A percentile compares a stretch with the other conserved stretches of the same genome.
phyloP scores from a whole-genome alignment of 371 early-diverging fungal genomes.

The Mycotypha africana region DNA sequence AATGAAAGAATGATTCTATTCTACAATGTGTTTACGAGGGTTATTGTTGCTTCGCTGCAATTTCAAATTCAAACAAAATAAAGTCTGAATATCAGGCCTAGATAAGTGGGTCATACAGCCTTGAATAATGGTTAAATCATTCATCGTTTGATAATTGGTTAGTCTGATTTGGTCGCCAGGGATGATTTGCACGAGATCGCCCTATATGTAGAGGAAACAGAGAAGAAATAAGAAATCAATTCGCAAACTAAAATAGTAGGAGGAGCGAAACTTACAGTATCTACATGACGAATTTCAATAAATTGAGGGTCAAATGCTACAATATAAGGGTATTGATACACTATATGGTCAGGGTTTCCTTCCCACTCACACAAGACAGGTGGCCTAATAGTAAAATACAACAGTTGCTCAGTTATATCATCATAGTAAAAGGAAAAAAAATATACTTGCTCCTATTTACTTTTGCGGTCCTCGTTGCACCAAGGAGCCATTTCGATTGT shows the following conservation, averaged over 20 bases:
- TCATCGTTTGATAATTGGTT: conserved; percentile 10
- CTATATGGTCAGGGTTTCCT: conserved; percentile 55
- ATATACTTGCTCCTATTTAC: conserved; percentile 22
- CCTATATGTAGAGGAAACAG: no score
- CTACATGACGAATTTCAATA: conserved; percentile 85
- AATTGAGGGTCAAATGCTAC: conserved; percentile 83
- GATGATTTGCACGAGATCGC: conserved; percentile 41
- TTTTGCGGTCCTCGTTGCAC: conserved; percentile 30
- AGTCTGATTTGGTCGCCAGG: conserved; percentile 40
- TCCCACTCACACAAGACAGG: conserved; percentile 38
- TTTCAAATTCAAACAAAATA: conserved; percentile 12
- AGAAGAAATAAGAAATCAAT: conserved; percentile 26
- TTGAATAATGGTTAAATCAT: conserved; percentile 13
- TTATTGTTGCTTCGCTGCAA: not conserved
- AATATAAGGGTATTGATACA: conserved; percentile 75
- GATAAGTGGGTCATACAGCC: conserved; percentile 22
- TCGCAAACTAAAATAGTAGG: not conserved
- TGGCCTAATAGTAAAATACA: not conserved
- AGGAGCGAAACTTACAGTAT: conserved; percentile 48
- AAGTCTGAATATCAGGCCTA: conserved; percentile 15
- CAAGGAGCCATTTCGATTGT: conserved; percentile 49
- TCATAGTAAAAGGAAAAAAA: no score
- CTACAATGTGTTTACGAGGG: no score
- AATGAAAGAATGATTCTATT: no score
- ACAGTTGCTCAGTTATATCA: no score